phyloP scores from a whole-genome alignment of 228 moss, liverwort and hornwort species.

The Sphagnum fallax region DNA sequence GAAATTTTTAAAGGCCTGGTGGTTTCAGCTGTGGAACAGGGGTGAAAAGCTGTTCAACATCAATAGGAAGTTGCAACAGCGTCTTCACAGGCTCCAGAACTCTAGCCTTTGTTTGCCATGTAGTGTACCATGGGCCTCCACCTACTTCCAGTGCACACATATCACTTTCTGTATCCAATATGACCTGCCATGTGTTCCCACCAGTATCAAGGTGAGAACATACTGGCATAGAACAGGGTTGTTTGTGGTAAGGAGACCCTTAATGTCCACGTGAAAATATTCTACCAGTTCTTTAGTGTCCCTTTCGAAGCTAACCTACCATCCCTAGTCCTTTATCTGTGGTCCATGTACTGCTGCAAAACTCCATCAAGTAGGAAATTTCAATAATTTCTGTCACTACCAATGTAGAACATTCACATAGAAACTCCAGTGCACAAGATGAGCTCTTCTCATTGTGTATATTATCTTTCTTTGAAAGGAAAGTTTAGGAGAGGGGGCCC shows the following conservation, averaged over 20 bases:
- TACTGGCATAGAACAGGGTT: background rate
- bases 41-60: constrained; percentile 51
- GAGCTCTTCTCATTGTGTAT: background rate
- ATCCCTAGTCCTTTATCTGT: no score
- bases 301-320: no score
- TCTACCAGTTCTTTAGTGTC: no score
- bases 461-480: background rate
- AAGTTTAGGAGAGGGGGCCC: background rate
- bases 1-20: constrained; percentile 51
- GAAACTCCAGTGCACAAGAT: background rate
- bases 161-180: constrained; percentile 63
- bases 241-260: no score
- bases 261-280: no score
- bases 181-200: constrained; percentile 14
- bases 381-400: background rate
- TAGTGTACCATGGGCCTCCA: constrained; percentile 83
- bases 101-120: constrained; percentile 52
- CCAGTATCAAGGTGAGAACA: background rate
- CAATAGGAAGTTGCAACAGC: constrained; percentile 51
- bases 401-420: background rate
- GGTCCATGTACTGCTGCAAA: no score
- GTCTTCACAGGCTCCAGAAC: constrained; percentile 60
- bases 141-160: constrained; percentile 89
- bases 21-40: constrained; percentile 58
- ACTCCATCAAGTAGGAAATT: no score